Evolutionary conservation across 2,329 filamentous ascomycete genomes (phyloP), one percentile per base, ranked within the genome.

Genomic region (Colletotrichum liriopes): DNA sequence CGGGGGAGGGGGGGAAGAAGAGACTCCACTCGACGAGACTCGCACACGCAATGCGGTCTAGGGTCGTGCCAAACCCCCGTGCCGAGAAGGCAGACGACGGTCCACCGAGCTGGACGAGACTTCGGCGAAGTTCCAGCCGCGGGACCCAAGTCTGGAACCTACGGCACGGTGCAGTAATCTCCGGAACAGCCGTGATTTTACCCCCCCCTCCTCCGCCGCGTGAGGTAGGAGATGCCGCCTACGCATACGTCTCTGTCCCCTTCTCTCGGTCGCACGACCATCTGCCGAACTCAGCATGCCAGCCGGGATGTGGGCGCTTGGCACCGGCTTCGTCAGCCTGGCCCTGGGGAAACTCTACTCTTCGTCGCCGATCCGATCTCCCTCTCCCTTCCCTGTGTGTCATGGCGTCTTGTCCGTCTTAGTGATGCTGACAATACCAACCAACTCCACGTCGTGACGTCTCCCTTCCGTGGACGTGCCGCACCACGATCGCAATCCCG

Each of bases 91-190:
- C 14, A 39, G 23, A 20, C 23, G 23, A 26, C 41, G 18, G 43
- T 41, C 55, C 18, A 67, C 55, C 64, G 18, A 32, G 12, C 29
- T 45, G 26, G 29, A 61, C 29, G 29, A 47, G 26, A n/a, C 18
- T 39, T 62, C 43, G 59, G 59, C 59, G 29, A 62, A 35, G n/a
- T 55, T 37, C 43, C 43, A 47, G 43, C 6, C 18, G 29, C 20
- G 52, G 52, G 52, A n/a, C 32, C 18, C 11, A 55, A 23, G 32
- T 23, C 16, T 41, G 11, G 47, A 29, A 18, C 26, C 51, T 20
- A 49, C 68, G 64, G 64, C 68, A 71, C 64, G 64, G 26, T 35
- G 56, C 63, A 55, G 51, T 32, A 60, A 45, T 61, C 55, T 61
- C 55, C 67, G 63, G 67, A 23, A 52, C 18, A 52, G 32, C 65